Percentiles rank a stretch among this genome's conserved stretches.
Evolutionary conservation across 148 eudicot genomes (phyloP).

Genomic region (Bassia scoparia): DNA sequence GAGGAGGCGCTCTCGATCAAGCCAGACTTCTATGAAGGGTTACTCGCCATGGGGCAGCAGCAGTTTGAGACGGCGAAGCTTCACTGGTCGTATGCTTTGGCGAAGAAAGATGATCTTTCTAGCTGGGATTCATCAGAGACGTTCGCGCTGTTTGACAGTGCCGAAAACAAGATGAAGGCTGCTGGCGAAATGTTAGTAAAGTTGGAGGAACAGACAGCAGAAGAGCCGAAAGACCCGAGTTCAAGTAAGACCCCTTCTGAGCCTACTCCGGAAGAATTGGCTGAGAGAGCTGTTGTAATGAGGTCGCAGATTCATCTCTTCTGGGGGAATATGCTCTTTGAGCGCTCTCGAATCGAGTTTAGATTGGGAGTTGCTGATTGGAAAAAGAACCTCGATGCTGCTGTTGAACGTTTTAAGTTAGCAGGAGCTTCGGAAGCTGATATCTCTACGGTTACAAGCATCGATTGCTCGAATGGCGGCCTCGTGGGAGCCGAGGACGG

Average conservation of each 20-base stretch:
- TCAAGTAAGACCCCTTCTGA: constrained; percentile 41
- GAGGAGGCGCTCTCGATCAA: constrained; percentile 76
- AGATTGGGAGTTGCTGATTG: constrained; percentile 55
- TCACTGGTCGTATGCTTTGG: constrained; percentile 80
- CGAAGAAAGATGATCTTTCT: constrained; percentile 73
- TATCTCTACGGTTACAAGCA: constrained; percentile 62
- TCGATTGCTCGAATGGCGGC: constrained; percentile 70
- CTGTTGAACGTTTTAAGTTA: constrained; percentile 77
- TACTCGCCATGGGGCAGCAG: constrained; percentile 88
- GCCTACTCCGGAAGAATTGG: constrained; percentile 72
- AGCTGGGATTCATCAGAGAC: constrained; percentile 71
- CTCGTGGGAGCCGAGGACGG: constrained; percentile 38
- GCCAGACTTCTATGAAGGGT: constrained; percentile 90
- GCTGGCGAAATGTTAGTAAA: constrained; percentile 96
- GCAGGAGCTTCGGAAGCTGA: constrained; percentile 96
- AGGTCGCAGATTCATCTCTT: constrained; percentile 91
- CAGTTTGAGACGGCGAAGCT: constrained; percentile 98
- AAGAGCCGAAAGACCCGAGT: constrained; percentile 69
- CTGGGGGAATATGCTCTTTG: constrained; percentile 96
- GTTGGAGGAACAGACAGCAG: constrained; percentile 77
- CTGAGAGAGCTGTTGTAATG: constrained; percentile 86
- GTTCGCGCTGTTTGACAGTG: constrained; percentile 64
- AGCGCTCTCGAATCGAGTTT: constrained; percentile 84
- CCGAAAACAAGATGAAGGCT: constrained; percentile 82
- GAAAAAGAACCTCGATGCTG: constrained; percentile 63